phyloP scores from a whole-genome alignment of 192 early-diverging fungal species.

The Obelidium mucronatum region DNA sequence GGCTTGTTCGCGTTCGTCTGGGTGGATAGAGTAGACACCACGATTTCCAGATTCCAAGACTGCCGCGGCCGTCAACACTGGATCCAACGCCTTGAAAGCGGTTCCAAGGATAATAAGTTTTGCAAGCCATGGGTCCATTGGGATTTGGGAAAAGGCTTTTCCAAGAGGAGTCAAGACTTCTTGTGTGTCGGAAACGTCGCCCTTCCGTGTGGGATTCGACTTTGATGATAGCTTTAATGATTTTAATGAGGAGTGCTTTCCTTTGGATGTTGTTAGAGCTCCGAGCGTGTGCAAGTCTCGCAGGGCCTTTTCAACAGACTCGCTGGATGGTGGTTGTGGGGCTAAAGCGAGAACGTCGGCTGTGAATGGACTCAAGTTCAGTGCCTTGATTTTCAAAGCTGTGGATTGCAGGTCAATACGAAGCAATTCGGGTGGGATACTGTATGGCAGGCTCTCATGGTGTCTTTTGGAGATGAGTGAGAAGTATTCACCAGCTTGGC shows the following conservation, averaged over 20 bases:
- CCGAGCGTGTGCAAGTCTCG: constrained; percentile 46
- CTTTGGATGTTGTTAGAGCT: constrained; percentile 27
- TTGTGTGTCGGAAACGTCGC: constrained; percentile 4
- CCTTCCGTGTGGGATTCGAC: neutral
- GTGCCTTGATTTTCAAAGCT: constrained; percentile 65
- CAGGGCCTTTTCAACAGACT: constrained; percentile 43
- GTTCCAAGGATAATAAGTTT: constrained; percentile 76
- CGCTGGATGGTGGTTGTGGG: constrained; percentile 50
- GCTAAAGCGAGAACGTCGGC: constrained; percentile 47
- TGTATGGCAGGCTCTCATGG: constrained; percentile 38
- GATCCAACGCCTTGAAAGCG: constrained; percentile 75
- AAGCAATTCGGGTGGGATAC: constrained; percentile 76
- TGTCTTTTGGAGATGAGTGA: constrained; percentile 58
- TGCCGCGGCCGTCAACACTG: constrained; percentile 71
- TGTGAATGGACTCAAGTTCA: constrained; percentile 58
- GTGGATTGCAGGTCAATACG: constrained; percentile 84
- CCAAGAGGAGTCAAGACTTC: constrained; percentile 73
- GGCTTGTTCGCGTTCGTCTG: constrained; percentile 46
- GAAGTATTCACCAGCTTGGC: constrained; percentile 67
- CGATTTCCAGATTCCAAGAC: constrained; percentile 55
- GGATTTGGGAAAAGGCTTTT: constrained; percentile 62
- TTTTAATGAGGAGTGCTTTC: neutral
- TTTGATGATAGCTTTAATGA: neutral
- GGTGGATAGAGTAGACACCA: constrained; percentile 57
- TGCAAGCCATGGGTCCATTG: constrained; percentile 75